Evolutionary conservation across 2,329 filamentous ascomycete genomes (phyloP), one percentile per base, ranked within the genome.

Genomic region (Fusarium oxysporum): DNA sequence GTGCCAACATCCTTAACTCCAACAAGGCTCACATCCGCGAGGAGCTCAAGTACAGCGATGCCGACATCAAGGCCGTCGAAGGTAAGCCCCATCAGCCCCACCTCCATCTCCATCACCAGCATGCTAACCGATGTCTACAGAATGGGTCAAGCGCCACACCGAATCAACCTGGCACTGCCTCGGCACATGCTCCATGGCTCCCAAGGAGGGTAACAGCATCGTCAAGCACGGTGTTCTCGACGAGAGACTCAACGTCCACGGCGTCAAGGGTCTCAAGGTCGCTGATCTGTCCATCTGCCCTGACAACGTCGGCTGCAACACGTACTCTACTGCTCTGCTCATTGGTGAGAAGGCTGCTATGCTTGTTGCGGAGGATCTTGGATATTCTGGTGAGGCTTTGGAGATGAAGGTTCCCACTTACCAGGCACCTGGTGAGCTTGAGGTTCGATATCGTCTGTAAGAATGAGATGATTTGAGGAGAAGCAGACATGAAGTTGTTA

Each of bases 191-290:
- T 93, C 90, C 58, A 95, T 95, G 92, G 92, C 92, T 0, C 93
- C 93, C 8, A 87, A 83, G 68, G 88, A 94, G 77, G 93, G 93
- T 67, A 95, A 94, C 84, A 91, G 88, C 77, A 93, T 95, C 77
- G 92, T 95, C 80, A 93, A 92, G 84, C 92, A 94, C 77, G 92
- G 92, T 67, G 92, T 95, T 1, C 83, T 95, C 41, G 92, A 95
- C 78, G 92, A 93, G 82, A 89, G 92, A 67, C 87, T 95, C 62
- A 94, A 94, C 74, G 92, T 95, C 6, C 91, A 94, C 79, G 92
- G 92, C 57, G 92, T 94, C 73, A 88, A 93, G 85, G 90, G 91
- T 21, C 87, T 95, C 76, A 94, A 94, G 87, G 92, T 94, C 30
- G 92, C 92, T 17, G 92, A 95, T 81, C 81, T 94, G 48, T 91